phyloP scores from a whole-genome alignment of 2,329 filamentous ascomycete species.

The Colletotrichum tropicale region DNA sequence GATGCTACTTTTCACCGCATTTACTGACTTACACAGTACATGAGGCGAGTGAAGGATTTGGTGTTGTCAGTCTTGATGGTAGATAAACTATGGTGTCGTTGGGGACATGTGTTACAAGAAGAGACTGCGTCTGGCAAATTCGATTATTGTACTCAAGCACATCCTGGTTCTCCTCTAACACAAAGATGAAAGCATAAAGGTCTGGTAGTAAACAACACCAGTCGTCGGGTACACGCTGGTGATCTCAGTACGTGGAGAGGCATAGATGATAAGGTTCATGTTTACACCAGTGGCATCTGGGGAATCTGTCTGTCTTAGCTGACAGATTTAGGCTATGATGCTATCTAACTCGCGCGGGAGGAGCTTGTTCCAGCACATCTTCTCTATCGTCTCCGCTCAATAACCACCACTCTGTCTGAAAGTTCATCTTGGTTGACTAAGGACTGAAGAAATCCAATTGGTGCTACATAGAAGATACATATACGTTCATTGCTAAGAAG shows the following conservation, averaged over 20 bases:
- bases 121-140: no score
- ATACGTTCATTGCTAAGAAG: accelerated
- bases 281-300: not conserved
- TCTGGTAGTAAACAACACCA: accelerated
- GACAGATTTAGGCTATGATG: accelerated
- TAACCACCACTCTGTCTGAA: not conserved
- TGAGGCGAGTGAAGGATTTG: no score
- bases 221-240: not conserved
- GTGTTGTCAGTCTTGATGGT: no score
- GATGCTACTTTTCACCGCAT: no score
- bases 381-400: not conserved
- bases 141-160: accelerated
- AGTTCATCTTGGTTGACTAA: accelerated
- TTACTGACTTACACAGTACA: no score
- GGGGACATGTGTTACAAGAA: accelerated
- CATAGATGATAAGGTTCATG: accelerated
- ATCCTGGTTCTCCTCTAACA: not conserved
- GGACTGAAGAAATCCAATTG: not conserved
- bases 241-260: no score
- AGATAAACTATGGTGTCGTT: no score
- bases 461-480: accelerated
- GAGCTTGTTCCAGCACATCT: not conserved
- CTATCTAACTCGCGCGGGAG: not conserved
- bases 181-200: not conserved
- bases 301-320: accelerated